These are phyloP conservation scores for Ascochyta lentis DNA, from an alignment of 2,329 filamentous ascomycete species.

Conservation along the genomic window DNA sequence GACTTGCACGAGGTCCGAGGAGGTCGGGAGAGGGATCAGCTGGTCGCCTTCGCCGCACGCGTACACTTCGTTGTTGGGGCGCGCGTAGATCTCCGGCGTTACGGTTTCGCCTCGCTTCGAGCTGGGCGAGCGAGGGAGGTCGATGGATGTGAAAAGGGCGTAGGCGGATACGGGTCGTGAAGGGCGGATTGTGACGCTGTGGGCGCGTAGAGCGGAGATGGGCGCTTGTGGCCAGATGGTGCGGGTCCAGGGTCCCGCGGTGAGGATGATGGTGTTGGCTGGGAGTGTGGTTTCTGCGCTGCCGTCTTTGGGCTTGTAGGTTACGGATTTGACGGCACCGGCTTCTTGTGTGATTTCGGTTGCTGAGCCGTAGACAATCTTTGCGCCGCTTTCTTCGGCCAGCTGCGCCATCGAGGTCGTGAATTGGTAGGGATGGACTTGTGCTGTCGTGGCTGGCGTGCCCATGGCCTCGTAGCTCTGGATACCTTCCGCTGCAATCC, in stretches of 20 bases:
- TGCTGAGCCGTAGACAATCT: constrained; percentile 72
- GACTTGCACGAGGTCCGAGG: constrained; percentile 75
- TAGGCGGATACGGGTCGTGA: constrained; percentile 70
- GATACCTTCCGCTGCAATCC: constrained; percentile 74
- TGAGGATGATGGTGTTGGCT: constrained; percentile 65
- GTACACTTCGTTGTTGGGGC: constrained; percentile 88
- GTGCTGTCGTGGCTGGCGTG: constrained; percentile 78
- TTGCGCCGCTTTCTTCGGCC: constrained; percentile 65
- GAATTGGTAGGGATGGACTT: constrained; percentile 92
- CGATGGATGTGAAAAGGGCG: constrained; percentile 86
- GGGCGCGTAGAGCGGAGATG: constrained; percentile 66
- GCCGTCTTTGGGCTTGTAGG: constrained; percentile 61
- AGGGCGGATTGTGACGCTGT: constrained; percentile 67
- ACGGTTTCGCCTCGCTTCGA: constrained; percentile 58
- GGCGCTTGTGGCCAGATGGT: constrained; percentile 61
- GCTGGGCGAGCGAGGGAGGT: constrained; percentile 65
- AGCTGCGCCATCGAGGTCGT: constrained; percentile 82
- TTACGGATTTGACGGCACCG: constrained; percentile 68
- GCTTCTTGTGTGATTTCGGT: constrained; percentile 66
- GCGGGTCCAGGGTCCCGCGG: constrained; percentile 68
- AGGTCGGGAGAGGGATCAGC: constrained; percentile 74
- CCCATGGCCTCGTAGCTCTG: constrained; percentile 84
- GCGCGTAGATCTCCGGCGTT: constrained; percentile 91
- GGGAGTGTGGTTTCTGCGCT: constrained; percentile 52
- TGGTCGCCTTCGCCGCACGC: constrained; percentile 91